Evolutionary conservation across 2,329 filamentous ascomycete species (phyloP).

Genomic region (Dactylellina leptospora): DNA sequence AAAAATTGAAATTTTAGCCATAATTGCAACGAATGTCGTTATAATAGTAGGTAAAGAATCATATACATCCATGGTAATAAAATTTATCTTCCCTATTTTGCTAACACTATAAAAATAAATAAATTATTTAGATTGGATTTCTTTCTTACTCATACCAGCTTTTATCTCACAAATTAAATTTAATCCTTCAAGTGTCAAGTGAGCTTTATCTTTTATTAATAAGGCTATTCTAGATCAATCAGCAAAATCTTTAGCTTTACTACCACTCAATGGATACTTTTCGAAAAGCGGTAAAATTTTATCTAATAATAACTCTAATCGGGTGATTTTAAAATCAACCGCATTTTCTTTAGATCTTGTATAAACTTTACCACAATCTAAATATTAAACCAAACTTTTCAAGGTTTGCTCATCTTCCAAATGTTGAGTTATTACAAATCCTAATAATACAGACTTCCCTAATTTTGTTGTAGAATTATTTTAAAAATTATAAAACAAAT

Average conservation of each 20-base stretch:
- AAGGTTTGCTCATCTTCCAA: slow-evolving; percentile 21
- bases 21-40: slow-evolving; percentile 14
- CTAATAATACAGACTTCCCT: slow-evolving; percentile 27
- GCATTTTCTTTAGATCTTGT: slow-evolving; percentile 10
- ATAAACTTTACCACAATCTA: slow-evolving; percentile 34
- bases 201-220: slow-evolving; percentile 50
- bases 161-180: slow-evolving; percentile 47
- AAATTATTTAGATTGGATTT: slow-evolving; percentile 36
- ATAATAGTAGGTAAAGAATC: slow-evolving; percentile 8
- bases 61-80: slow-evolving; percentile 36
- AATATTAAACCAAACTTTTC: slow-evolving; percentile 39
- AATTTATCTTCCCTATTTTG: slow-evolving; percentile 29
- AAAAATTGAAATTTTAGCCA: no score
- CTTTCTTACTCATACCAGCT: slow-evolving; percentile 46
- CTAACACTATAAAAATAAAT: slow-evolving; percentile 33
- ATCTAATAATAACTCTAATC: slow-evolving; percentile 29
- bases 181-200: slow-evolving; percentile 52
- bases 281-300: slow-evolving; percentile 46
- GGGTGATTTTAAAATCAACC: slow-evolving; percentile 29
- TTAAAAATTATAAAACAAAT: slow-evolving; percentile 30
- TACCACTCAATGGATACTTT: slow-evolving; percentile 37
- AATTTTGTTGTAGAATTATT: slow-evolving; percentile 37
- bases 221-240: slow-evolving; percentile 31
- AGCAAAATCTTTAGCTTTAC: slow-evolving; percentile 47
- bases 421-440: slow-evolving; percentile 49